Evolutionary conservation across 352 stramenopile species (phyloP).

Genomic region (Phytophthora brassicae): DNA sequence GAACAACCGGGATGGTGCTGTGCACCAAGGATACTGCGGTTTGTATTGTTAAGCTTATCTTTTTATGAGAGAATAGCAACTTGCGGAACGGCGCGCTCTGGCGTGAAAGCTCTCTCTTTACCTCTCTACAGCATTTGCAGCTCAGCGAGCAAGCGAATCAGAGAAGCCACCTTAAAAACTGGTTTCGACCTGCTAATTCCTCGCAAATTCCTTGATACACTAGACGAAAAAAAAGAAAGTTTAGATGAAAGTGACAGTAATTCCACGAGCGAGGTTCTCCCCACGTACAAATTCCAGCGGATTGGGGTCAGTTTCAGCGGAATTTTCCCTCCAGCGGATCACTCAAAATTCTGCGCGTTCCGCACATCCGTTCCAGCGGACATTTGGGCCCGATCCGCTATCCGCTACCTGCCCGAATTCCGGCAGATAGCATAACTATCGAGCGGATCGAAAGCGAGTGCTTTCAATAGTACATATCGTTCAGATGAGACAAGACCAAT

Average conservation of each 20-base stretch:
- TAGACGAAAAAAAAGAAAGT: too few species aligned
- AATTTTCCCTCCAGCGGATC: not conserved
- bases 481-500: too few species aligned
- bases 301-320: not conserved
- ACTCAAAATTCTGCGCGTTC: not conserved
- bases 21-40: too few species aligned
- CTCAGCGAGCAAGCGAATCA: conserved; percentile 6
- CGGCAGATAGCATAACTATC: not conserved
- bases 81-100: not conserved
- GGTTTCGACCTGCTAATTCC: too few species aligned
- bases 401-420: not conserved
- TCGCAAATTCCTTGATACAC: too few species aligned
- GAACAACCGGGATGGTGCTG: too few species aligned
- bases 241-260: too few species aligned
- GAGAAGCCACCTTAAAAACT: too few species aligned
- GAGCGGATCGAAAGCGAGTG: not conserved
- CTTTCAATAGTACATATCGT: not conserved
- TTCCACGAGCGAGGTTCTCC: not conserved
- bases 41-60: not conserved
- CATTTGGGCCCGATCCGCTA: too few species aligned
- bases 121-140: conserved; percentile 1
- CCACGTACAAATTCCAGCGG: not conserved
- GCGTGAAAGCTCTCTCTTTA: not conserved
- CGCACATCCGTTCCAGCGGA: not conserved
- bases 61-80: not conserved